Base-by-base conservation (phyloP, 306 rosid species). In the Pyrus communis region DNA sequence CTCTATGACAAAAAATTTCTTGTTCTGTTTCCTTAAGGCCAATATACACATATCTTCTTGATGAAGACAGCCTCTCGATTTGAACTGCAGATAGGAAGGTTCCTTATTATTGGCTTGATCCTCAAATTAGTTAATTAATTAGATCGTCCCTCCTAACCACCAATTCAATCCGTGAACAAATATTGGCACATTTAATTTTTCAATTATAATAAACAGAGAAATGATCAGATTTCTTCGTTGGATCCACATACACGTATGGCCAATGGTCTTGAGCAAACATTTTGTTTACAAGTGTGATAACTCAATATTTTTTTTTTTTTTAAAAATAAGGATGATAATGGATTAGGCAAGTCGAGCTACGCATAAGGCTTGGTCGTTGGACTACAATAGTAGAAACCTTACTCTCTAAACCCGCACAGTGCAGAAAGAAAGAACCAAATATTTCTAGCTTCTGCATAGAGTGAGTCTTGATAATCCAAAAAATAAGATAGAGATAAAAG, bases 111-210 rank as follows among this genome's bases (percentile, higher is more conserved):
- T 59, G 18, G 63, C 9, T 30, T 75, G 33, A 75, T 51, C n/a
- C n/a, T 23, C 52, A 54, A 35, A 18, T 3, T 18, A 59, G 19
- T 25, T 75, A 40, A 14, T 42, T 9, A 42, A 43, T 38, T 64
- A 22, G 33, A 30, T 57, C 78, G 81, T 40, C 77, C 81, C 74
- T 27, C 42, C 15, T 6, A 61, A 65, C 52, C 51, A 58, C 49
- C 12, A 17, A 30, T 66, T 69, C 55, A 18, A 18, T 45, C 79
- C 79, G 85, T 82, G 85, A 81, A 82, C 67, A 33, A 49, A 42
- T 52, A 77, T 82, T 78, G 82, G 70, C 76, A 27, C 35, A 57
- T 79, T 43, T n/a, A 15, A 49, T 9, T 35, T 4, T 54, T 27
- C 8, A 19, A 18, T 9, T 13, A 31, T 35, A 55, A 5, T 54